Conservation (phyloP, 192 early-diverging fungal species). For the Paraglomus brasilianum region DNA sequence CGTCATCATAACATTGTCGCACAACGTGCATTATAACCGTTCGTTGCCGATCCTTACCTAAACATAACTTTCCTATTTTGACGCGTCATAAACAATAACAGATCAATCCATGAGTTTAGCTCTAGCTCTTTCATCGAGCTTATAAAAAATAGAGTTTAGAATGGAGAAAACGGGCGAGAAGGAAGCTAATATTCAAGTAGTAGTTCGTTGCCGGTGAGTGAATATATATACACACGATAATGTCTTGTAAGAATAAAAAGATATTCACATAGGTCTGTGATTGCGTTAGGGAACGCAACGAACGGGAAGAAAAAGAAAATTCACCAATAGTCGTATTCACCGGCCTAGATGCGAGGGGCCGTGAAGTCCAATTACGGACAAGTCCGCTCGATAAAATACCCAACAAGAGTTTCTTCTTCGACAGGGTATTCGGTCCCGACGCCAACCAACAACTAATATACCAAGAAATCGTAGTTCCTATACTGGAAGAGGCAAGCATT, state of each 20-base stretch:
- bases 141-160: too few relatives aligned
- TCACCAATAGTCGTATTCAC: constrained; percentile 59
- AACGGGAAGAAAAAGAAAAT: constrained; percentile 63
- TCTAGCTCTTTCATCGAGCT: too few relatives aligned
- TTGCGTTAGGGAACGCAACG: constrained; percentile 45
- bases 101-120: too few relatives aligned
- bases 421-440: constrained; percentile 82
- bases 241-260: not conserved
- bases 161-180: constrained; percentile 39
- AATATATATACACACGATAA: not conserved
- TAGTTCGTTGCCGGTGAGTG: constrained; percentile 71
- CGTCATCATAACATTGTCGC: too few relatives aligned
- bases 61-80: too few relatives aligned
- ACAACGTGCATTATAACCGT: too few relatives aligned
- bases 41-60: too few relatives aligned
- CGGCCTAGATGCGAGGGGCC: constrained; percentile 34
- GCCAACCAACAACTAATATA: constrained; percentile 79
- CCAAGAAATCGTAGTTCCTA: constrained; percentile 73
- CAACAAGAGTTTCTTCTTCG: constrained; percentile 79
- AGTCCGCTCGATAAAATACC: constrained; percentile 51
- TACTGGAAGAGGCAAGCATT: constrained; percentile 73
- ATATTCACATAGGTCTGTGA: not conserved
- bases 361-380: constrained; percentile 60
- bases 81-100: too few relatives aligned
- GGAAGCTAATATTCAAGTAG: constrained; percentile 79